Base-by-base conservation (phyloP, 2,329 filamentous ascomycete species). In the Penicillium italicum region DNA sequence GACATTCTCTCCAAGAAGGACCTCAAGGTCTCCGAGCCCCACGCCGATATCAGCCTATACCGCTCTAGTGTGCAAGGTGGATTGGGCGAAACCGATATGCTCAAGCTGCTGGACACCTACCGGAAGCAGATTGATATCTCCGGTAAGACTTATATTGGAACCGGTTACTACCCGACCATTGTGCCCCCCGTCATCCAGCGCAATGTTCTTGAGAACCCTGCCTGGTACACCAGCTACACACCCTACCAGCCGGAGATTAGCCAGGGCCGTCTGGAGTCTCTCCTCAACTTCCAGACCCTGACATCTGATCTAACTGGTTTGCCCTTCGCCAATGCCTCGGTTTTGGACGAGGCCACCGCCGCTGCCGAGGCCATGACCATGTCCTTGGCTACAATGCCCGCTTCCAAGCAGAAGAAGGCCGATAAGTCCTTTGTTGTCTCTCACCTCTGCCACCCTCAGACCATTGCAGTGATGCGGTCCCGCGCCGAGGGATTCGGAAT, bases 181-280 rank as follows among this genome's bases (percentile, higher is more conserved):
- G 88, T 90, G 0, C 93, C 93, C 5, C 84, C 90, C 53, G 92
- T 97, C 55, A 96, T 97, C 72, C 90, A 94, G 80, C 83, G 92
- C 64, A 97, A 97, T 71, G 82, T 97, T 5, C 79, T 97, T 56
- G 91, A 97, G 80, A 93, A 89, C 72, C 93, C 93, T 5, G 91
- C 87, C 10, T 97, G 93, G 93, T 97, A 97, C 74, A 97, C 93
- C 38, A 96, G 91, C 77, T 97, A 97, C 74, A 97, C 93, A 0
- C 93, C 93, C 16, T 97, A 97, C 76, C 93, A 97, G 77, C 89
- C 93, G 2, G 93, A 97, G 77, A 96, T 97, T 78, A 96, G 91
- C 72, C 93, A 97, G 77, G 93, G 93, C 34, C 86, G 93, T 53
- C 77, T 97, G 59, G 91, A 97, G 80, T 96, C 91, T 6, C 79